Base-by-base conservation (phyloP, 345 rosid species). In the Arabidopsis suecica region DNA sequence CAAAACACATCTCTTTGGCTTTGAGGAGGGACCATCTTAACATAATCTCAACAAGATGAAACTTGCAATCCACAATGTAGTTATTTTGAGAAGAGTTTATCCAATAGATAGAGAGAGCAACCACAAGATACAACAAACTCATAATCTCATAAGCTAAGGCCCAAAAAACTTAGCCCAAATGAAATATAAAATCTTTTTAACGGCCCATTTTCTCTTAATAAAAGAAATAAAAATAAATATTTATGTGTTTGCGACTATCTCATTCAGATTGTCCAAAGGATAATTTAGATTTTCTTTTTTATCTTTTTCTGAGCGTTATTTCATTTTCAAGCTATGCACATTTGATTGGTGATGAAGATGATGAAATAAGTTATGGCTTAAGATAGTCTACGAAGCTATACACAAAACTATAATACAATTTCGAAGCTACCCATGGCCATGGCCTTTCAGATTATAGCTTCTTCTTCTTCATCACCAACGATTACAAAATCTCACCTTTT, bases 391-490 rank as follows among this genome's bases (percentile, higher is more conserved):
- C 55, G 62, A 48, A 32, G 72, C 72, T 38, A 6, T 2, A 55
- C 18, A 56, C 61, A 47, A 63, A 53, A 48, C 56, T 71, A 32
- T 50, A 64, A 42, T 45, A 11, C 49, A 65, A 47, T 36, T 72
- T 65, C 63, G 56, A 65, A 66, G 57, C 73, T 66, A 22, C 44
- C 33, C 55, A 74, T 75, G 87, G 76, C 74, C 71, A 86, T 86
- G 93, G 91, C 85, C 18, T 69, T 80, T 4, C 70, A 82, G 44
- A 59, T 84, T 68, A 83, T 82, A 58, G 20, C 86, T 34, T 44
- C 82, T 33, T 63, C 79, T 73, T 80, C 85, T 14, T 63, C 84
- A 30, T 72, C 81, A n/a, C 59, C 79, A 56, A 50, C 77, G 32
- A 73, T 62, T 68, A 55, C 83, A n/a, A 83, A 79, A 40, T 71